Evolutionary conservation across 75 land plant species (phyloP).

Genomic region (Ceratopteris richardii): DNA sequence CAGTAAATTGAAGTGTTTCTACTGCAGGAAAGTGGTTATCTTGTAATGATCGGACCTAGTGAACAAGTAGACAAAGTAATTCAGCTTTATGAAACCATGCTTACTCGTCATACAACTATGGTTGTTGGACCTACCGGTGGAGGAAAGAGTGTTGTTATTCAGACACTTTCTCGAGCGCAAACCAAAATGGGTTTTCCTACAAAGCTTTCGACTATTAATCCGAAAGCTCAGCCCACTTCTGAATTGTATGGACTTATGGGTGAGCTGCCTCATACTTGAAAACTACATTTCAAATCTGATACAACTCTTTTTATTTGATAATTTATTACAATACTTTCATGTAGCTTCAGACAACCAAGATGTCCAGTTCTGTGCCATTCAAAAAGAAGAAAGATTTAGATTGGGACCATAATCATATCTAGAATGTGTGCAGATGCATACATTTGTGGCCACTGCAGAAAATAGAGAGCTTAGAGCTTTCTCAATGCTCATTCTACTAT

Average conservation of each 20-base stretch:
- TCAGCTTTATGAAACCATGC: conserved; percentile 35
- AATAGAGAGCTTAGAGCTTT: too few species aligned
- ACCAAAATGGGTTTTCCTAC: conserved; percentile 28
- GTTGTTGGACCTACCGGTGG: conserved; percentile 39
- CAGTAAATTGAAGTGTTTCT: not conserved
- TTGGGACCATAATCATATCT: too few species aligned
- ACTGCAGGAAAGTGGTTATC: conserved; percentile 21
- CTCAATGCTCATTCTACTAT: too few species aligned
- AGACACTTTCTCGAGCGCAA: conserved; percentile 29
- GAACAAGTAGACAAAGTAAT: conserved; percentile 37
- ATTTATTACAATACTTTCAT: too few species aligned
- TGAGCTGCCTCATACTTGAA: not conserved
- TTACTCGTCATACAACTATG: conserved; percentile 35
- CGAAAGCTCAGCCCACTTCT: conserved; percentile 35
- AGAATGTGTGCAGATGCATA: too few species aligned
- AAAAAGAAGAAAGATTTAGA: too few species aligned
- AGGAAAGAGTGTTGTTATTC: conserved; percentile 27
- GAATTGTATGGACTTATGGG: conserved; percentile 35
- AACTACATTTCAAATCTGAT: too few species aligned
- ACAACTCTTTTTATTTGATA: too few species aligned
- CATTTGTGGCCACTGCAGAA: too few species aligned
- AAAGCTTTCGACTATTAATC: conserved; percentile 21
- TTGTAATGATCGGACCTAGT: conserved; percentile 31
- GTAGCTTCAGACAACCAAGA: too few species aligned
- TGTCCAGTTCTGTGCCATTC: too few species aligned